A percentile compares a stretch with the other conserved stretches of the same genome.
phyloP scores from a whole-genome alignment of 495 filamentous ascomycete genomes.

The Aspergillus asperescens region DNA sequence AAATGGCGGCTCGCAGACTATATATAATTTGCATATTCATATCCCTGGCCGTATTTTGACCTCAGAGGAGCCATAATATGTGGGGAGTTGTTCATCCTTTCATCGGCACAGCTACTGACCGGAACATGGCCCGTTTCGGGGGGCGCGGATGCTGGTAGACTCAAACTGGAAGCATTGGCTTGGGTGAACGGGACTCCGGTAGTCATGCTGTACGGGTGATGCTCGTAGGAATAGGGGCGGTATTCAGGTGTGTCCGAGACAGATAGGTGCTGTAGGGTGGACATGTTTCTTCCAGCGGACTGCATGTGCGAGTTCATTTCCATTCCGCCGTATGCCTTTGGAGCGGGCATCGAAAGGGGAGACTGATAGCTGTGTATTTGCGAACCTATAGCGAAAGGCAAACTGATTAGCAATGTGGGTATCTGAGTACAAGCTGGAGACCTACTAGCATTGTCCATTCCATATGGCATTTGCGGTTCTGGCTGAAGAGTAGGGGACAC shows the following conservation, averaged over 20 bases:
- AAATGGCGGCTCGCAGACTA: constrained; percentile 21
- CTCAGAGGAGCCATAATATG: constrained; percentile 28
- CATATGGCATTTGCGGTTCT: constrained; percentile 25
- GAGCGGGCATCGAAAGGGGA: constrained; percentile 28
- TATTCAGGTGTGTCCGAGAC: constrained; percentile 35
- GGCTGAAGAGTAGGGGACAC: constrained; percentile 37
- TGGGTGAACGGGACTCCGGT: constrained; percentile 31
- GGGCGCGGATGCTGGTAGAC: constrained; percentile 32
- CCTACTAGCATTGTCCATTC: constrained; percentile 19
- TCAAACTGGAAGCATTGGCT: constrained; percentile 36
- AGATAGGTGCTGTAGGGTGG: constrained; percentile 29
- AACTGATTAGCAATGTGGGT: constrained; percentile 12
- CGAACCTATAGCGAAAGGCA: constrained; percentile 17
- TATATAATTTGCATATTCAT: constrained; percentile 34
- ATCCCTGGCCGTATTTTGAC: constrained; percentile 30
- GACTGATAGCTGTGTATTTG: constrained; percentile 34
- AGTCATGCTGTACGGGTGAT: constrained; percentile 26
- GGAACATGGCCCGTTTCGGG: constrained; percentile 23
- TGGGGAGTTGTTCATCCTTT: constrained; percentile 24
- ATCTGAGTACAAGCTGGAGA: background rate
- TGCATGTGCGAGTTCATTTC: constrained; percentile 33
- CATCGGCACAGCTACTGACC: constrained; percentile 20
- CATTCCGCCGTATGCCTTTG: constrained; percentile 27
- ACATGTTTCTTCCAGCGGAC: constrained; percentile 26
- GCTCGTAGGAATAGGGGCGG: constrained; percentile 33